phyloP scores from a whole-genome alignment of 139 green algal genomes.

The Volvox africanus region DNA sequence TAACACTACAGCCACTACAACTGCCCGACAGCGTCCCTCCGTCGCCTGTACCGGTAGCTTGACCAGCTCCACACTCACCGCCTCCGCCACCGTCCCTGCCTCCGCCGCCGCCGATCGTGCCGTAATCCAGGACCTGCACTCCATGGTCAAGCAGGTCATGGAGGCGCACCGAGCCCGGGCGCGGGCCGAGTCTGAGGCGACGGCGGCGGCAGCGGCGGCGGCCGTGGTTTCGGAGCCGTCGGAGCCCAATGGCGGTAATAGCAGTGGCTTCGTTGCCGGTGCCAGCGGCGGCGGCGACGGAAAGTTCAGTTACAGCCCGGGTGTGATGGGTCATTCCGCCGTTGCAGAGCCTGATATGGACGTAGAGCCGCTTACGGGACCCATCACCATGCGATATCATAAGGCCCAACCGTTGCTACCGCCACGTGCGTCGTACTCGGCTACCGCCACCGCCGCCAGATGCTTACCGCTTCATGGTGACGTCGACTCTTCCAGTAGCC shows the following conservation, averaged over 20 bases:
- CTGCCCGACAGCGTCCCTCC: neutral
- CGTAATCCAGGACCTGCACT: conserved; percentile 31
- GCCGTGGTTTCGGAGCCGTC: neutral
- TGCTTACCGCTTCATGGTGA: conserved; percentile 32
- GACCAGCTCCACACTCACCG: conserved; percentile 13
- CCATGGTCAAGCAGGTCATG: conserved; percentile 41
- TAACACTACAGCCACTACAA: neutral
- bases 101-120: conserved; percentile 9
- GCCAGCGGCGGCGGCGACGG: neutral
- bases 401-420: conserved; percentile 41
- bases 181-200: neutral
- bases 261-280: neutral
- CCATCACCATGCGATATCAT: conserved; percentile 38
- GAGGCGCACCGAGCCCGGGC: neutral
- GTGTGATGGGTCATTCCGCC: conserved; percentile 34
- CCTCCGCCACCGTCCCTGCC: conserved; percentile 19
- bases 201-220: neutral
- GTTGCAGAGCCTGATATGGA: neutral
- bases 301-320: conserved; percentile 31
- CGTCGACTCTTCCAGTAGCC: conserved; percentile 7
- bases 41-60: neutral
- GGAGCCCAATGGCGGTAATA: neutral
- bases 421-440: neutral
- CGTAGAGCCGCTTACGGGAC: neutral
- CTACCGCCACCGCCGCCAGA: neutral